These are phyloP conservation scores for Pseudogymnoascus sp. DNA, from an alignment of 2,329 filamentous ascomycete genomes.

Conservation along the genomic window DNA sequence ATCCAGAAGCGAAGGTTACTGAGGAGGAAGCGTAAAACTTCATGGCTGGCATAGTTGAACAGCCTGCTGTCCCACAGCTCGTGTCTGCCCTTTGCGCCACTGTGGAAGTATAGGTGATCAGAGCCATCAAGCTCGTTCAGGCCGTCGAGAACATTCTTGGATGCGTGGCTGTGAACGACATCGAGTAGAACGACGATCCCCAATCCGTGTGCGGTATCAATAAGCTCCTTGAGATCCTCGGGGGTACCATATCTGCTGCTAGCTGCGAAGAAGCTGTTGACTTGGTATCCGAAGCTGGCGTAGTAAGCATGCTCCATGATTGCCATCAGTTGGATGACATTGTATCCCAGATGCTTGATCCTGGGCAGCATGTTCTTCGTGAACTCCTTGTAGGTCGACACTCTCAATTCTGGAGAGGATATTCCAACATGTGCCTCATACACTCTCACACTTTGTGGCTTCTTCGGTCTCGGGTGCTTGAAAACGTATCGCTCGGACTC, in stretches of 20 bases:
- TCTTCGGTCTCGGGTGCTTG: conserved; percentile 74
- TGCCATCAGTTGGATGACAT: conserved; percentile 97
- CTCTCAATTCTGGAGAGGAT: conserved; percentile 79
- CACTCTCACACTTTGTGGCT: conserved; percentile 79
- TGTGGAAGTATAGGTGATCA: conserved; percentile 94
- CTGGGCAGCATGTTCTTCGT: conserved; percentile 85
- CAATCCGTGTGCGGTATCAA: conserved; percentile 88
- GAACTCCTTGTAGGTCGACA: conserved; percentile 96
- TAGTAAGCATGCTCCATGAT: conserved; percentile 99
- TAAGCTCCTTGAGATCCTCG: conserved; percentile 92
- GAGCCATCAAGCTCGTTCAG: conserved; percentile 94
- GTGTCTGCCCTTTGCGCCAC: conserved; percentile 74
- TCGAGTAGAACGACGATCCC: conserved; percentile 89
- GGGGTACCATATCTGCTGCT: conserved; percentile 92
- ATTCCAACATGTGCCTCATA: conserved; percentile 99
- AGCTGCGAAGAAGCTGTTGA: conserved; percentile 98
- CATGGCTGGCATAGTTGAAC: conserved; percentile 94
- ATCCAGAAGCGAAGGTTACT: conserved; percentile 98
- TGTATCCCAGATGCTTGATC: conserved; percentile 87
- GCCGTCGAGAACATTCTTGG: conserved; percentile 93
- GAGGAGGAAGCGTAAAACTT: conserved; percentile 90
- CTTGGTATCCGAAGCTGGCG: conserved; percentile 96
- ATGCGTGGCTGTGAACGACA: conserved; percentile 95
- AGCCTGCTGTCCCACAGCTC: conserved; percentile 93
- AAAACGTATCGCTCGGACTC: conserved; percentile 69